Percentiles rank a stretch among this genome's conserved stretches.
phyloP scores from a whole-genome alignment of 495 filamentous ascomycete species.

The Daldinia concentrica region DNA sequence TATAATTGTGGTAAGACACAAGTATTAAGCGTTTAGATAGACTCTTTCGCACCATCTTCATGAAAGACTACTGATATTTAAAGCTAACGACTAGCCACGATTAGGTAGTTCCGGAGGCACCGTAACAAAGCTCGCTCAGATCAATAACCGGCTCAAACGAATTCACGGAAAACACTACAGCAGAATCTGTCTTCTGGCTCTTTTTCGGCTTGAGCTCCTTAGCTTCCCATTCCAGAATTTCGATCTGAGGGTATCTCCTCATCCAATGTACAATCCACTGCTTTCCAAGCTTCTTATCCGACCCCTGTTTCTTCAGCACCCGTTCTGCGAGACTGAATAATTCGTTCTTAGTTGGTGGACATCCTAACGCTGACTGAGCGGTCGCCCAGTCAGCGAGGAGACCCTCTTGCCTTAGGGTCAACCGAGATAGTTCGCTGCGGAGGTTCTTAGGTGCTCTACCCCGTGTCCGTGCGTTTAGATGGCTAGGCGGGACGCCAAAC shows the following conservation, averaged over 20 bases:
- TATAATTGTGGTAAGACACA: too few relatives aligned
- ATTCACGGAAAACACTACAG: background rate
- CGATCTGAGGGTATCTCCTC: conserved; percentile 30
- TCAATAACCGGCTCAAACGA: conserved; percentile 15
- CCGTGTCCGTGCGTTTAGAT: conserved; percentile 13
- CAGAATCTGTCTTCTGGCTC: background rate
- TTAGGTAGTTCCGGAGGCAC: background rate
- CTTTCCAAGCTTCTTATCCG: conserved; percentile 24
- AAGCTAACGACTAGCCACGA: background rate
- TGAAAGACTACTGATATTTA: background rate
- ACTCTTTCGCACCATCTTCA: background rate
- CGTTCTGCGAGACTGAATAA: conserved; percentile 22
- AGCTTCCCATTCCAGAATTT: conserved; percentile 29
- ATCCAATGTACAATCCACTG: conserved; percentile 41
- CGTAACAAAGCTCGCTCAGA: conserved; percentile 11
- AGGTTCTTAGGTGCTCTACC: conserved; percentile 11
- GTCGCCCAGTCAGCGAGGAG: conserved; percentile 35
- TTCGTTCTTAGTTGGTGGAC: conserved; percentile 31
- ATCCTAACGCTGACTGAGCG: conserved; percentile 26
- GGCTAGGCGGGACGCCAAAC: conserved; percentile 27
- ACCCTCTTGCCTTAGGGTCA: conserved; percentile 30
- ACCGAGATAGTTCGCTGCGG: conserved; percentile 20
- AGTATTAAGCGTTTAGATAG: too few relatives aligned
- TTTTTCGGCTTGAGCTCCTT: conserved; percentile 15
- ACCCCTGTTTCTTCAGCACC: conserved; percentile 23